Evolutionary conservation across 192 early-diverging fungal genomes (phyloP).

Genomic region (Geranomyces variabilis): DNA sequence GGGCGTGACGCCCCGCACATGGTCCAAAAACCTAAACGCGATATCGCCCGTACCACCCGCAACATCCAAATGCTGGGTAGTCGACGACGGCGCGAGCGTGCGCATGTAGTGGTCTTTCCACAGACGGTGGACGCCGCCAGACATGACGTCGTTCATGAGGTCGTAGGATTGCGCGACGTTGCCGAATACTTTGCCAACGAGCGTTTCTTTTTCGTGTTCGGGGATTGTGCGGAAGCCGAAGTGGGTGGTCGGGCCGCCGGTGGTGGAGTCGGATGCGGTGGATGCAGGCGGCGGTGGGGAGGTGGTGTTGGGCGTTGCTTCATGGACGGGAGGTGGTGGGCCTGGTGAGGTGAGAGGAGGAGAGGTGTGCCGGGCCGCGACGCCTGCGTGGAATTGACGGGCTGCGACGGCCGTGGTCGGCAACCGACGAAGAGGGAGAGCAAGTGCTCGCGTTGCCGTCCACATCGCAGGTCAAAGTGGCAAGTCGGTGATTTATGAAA

Average conservation of each 20-base stretch:
- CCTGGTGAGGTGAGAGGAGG: neutral
- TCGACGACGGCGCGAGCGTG: slow-evolving; percentile 75
- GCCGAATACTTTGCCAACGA: slow-evolving; percentile 90
- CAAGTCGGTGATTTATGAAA: too few relatives aligned
- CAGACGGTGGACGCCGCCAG: slow-evolving; percentile 86
- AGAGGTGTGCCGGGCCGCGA: neutral
- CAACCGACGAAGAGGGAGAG: too few relatives aligned
- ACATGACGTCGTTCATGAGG: slow-evolving; percentile 98
- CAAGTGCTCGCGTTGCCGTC: too few relatives aligned
- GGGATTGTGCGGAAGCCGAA: slow-evolving; percentile 94
- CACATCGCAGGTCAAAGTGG: too few relatives aligned
- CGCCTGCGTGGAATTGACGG: neutral
- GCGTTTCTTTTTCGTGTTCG: slow-evolving; percentile 80
- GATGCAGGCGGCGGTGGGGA: neutral
- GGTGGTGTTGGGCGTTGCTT: neutral
- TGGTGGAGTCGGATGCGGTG: neutral
- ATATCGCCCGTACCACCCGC: slow-evolving; percentile 99
- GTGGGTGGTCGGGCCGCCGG: slow-evolving; percentile 63
- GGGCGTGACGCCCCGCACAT: slow-evolving; percentile 65
- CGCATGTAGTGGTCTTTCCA: slow-evolving; percentile 97
- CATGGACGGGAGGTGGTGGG: slow-evolving; percentile 75
- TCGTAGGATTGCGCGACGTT: slow-evolving; percentile 96
- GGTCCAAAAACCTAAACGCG: slow-evolving; percentile 91
- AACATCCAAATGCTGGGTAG: slow-evolving; percentile 89
- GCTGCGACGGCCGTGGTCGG: too few relatives aligned